Base-by-base conservation (phyloP, 2,329 filamentous ascomycete species). In the Neonectria magnoliae region DNA sequence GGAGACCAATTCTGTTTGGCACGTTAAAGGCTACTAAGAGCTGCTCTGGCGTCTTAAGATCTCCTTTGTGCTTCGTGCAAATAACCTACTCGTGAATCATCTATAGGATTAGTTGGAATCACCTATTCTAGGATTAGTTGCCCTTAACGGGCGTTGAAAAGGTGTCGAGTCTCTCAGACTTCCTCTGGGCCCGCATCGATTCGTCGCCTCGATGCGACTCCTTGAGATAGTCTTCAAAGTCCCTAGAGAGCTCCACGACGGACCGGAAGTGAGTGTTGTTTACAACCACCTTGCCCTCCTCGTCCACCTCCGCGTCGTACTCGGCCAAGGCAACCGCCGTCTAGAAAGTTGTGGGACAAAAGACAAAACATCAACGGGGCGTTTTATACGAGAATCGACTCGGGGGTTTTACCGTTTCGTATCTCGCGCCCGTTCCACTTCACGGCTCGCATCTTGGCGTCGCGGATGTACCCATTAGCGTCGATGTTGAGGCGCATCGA, bases 291-390 rank as follows among this genome's bases (percentile, higher is more conserved):
- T 67, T 75, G 4, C 73, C 72, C 13, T 73, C 71, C 8, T 74
- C 72, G 3, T 70, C 72, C 51, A 62, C 65, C 4, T 70, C 67
- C 5, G 25, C 66, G 5, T 71, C 66, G 25, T 69, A 72, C 54
- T 76, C 74, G 4, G 73, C 74, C 1, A 79, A 62, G 0, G 76
- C 0, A 79, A 25, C 75, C 1, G 76, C 77, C 0, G 73, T 77
- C 59, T 79, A 76, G 36, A 79, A 75, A n/a, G 72, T 72, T 65
- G 25, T 42, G 5, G 8, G 3, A 31, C 29, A 31, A 7, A 31
- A 31, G 8, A 31, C 3, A 9, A 31, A 31, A 31, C 29, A 31
- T 10, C 29, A 10, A 31, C 7, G 10, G 3, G 29, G 29, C 10
- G 29, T 2, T 9, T 8, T 10, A 11, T 10, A 11, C 10, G 6